A percentile compares a stretch with the other conserved stretches of the same genome.
Evolutionary conservation across 2,329 filamentous ascomycete genomes (phyloP).

Genomic region (Colletotrichum echinochloae): DNA sequence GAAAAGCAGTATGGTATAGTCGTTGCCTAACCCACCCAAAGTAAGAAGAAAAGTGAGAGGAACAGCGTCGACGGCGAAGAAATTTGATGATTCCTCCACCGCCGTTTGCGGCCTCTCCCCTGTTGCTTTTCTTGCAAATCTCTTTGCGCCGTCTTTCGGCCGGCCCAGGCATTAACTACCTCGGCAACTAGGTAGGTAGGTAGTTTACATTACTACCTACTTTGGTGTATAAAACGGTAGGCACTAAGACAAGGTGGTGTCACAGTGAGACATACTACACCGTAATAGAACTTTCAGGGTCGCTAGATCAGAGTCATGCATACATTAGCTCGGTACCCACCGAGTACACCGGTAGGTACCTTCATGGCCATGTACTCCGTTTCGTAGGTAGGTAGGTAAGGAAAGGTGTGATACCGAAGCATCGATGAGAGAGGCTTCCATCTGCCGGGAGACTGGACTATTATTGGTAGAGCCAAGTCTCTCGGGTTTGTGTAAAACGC

Average conservation of each 20-base stretch:
- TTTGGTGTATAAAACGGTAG: neutral
- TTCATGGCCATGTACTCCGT: no score
- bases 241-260: neutral
- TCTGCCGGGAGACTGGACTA: neutral
- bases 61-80: neutral
- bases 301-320: slow-evolving; percentile 1
- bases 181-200: no score
- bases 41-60: neutral
- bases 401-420: neutral
- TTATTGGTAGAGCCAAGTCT: neutral
- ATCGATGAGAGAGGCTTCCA: neutral
- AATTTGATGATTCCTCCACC: neutral
- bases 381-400: no score
- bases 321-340: no score
- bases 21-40: neutral
- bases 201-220: neutral
- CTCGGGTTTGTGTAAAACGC: neutral
- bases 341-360: no score
- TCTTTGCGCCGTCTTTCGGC: neutral
- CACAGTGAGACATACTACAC: slow-evolving; percentile 5
- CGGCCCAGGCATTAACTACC: neutral
- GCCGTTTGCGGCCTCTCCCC: neutral
- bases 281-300: neutral
- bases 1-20: neutral
- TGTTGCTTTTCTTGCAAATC: neutral